Base-by-base conservation (phyloP, 805 yeast genomes). In the Ogataea methanolica region DNA sequence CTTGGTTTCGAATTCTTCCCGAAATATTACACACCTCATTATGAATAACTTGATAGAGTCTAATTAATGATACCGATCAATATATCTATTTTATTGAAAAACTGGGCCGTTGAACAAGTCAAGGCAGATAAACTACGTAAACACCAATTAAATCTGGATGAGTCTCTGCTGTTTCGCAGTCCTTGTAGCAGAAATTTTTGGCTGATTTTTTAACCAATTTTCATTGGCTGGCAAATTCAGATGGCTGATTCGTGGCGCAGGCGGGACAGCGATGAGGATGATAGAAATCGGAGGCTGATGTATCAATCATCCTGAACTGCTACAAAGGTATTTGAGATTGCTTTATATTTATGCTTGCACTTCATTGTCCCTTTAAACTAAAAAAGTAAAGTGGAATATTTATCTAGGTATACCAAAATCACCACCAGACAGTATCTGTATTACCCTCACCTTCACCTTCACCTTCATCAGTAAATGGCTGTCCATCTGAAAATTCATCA, bases 131-230 rank as follows among this genome's bases (percentile, higher is more conserved):
- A 33, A 15, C 17, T 33, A 19, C 17, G 7, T 1, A 33, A 15
- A n/a, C 14, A 33, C 7, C 36, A 15, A 33, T 6, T 33, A 33
- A n/a, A 37, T 21, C 26, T 15, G 31, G 14, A 37, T 15, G n/a
- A 17, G 16, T 39, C 15, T 39, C 17, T 17, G 31, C 12, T n/a
- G 29, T 19, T 35, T 35, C 46, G 35, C 43, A 26, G 12, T 12
- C 4, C 3, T 3, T 9, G 17, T 11, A 14, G 21, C 17, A 31
- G 26, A 15, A 26, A 21, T 35, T 37, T 37, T 37, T 43, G 35
- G 52, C 49, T 50, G 53, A 50, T 42, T 47, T 50, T 50, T 54
- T 50, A 54, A 44, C 38, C 33, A 41, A 36, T 17, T 42, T 44
- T 55, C 46, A 55, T 55, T 55, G 58, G 58, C 50, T 42, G 33